Evolutionary conservation across 2,329 filamentous ascomycete species (phyloP).

Genomic region (Pseudogymnoascus sp.): DNA sequence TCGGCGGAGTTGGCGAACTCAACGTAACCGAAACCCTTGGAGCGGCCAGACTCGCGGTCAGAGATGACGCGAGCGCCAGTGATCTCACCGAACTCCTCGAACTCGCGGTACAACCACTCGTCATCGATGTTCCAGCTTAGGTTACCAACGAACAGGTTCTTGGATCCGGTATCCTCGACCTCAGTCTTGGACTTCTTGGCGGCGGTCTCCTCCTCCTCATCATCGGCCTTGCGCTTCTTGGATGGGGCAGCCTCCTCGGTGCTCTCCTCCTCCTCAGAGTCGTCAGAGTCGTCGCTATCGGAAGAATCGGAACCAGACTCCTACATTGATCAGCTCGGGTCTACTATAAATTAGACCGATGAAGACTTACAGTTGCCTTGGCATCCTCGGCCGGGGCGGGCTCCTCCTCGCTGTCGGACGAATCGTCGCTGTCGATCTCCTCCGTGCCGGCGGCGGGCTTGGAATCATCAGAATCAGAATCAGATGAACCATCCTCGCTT

Average conservation of each 20-base stretch:
- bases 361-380: conserved; percentile 27
- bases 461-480: conserved; percentile 22
- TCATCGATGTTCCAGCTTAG: conserved; percentile 72
- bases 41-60: conserved; percentile 59
- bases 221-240: conserved; percentile 56
- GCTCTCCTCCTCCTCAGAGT: conserved; percentile 24
- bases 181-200: conserved; percentile 49
- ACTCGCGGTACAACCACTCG: conserved; percentile 63
- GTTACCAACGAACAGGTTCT: conserved; percentile 67
- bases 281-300: conserved; percentile 14
- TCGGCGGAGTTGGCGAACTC: conserved; percentile 56
- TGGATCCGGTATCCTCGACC: conserved; percentile 36
- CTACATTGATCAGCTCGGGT: conserved; percentile 16
- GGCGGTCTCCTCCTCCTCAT: conserved; percentile 33
- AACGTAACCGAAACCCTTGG: conserved; percentile 70
- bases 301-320: conserved; percentile 21
- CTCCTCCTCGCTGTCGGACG: conserved; percentile 28
- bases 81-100: conserved; percentile 62
- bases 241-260: conserved; percentile 35
- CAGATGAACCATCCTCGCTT: conserved; percentile 15
- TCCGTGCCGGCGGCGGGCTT: conserved; percentile 25
- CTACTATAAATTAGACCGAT: not conserved
- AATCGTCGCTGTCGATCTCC: conserved; percentile 26
- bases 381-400: conserved; percentile 21
- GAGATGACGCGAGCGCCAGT: conserved; percentile 59